Percentiles rank a stretch among this genome's conserved stretches.
phyloP scores from a whole-genome alignment of 1,139 yeast species.

The Torulaspora globosa region DNA sequence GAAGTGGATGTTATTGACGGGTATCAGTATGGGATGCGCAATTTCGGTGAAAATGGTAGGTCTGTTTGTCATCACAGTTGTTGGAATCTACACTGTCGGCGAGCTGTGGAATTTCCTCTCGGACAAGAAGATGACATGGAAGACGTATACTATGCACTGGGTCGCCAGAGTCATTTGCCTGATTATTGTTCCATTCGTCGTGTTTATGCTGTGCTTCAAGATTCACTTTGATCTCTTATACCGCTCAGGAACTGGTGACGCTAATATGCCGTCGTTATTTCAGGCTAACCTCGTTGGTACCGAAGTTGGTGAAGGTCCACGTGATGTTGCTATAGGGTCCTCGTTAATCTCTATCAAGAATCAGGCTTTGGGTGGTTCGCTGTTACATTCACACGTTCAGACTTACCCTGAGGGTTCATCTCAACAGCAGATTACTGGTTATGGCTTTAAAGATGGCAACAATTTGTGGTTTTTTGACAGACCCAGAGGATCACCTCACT shows the following conservation, averaged over 20 bases:
- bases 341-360: slow-evolving; percentile 78
- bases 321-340: slow-evolving; percentile 77
- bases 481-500: slow-evolving; percentile 55
- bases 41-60: slow-evolving; percentile 89
- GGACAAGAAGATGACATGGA: slow-evolving; percentile 51
- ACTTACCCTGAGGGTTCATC: slow-evolving; percentile 90
- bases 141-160: slow-evolving; percentile 59
- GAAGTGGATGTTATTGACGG: slow-evolving; percentile 84
- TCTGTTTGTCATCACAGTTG: slow-evolving; percentile 65
- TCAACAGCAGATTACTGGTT: slow-evolving; percentile 95
- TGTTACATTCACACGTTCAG: slow-evolving; percentile 92
- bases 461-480: slow-evolving; percentile 88
- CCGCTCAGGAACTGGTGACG: slow-evolving; percentile 89
- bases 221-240: slow-evolving; percentile 69
- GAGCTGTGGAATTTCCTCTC: slow-evolving; percentile 70
- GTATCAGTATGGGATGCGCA: slow-evolving; percentile 68
- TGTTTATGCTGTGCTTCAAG: slow-evolving; percentile 64
- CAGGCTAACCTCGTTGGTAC: slow-evolving; percentile 89
- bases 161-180: slow-evolving; percentile 56
- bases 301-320: slow-evolving; percentile 78
- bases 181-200: slow-evolving; percentile 56
- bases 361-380: slow-evolving; percentile 88
- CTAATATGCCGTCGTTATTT: slow-evolving; percentile 93
- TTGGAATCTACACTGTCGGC: slow-evolving; percentile 70
- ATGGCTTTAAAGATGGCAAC: slow-evolving; percentile 86